phyloP scores from a whole-genome alignment of 257 asterid species.

The Solanum appendiculatum region DNA sequence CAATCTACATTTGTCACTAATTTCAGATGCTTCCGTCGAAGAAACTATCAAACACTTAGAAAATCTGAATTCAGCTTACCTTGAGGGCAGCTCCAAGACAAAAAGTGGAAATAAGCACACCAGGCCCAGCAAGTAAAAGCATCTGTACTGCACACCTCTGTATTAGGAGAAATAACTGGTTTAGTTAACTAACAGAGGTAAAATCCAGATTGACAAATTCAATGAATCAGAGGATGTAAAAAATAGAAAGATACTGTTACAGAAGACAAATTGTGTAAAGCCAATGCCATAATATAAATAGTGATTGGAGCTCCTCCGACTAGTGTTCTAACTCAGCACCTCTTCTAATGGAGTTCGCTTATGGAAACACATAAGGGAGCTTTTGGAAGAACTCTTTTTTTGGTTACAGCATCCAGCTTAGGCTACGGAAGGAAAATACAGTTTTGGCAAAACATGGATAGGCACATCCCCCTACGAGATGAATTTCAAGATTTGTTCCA shows the following conservation, averaged over 20 bases:
- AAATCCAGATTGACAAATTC: neutral
- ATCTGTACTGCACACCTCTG: slow-evolving; percentile 91
- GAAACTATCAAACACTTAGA: neutral
- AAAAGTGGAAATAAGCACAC: slow-evolving; percentile 88
- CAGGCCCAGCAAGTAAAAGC: slow-evolving; percentile 95
- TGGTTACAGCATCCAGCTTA: neutral
- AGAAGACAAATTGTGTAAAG: neutral
- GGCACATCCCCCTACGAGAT: neutral
- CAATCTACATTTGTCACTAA: slow-evolving; percentile 39
- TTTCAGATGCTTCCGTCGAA: slow-evolving; percentile 13
- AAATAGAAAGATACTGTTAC: neutral
- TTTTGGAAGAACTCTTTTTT: neutral
- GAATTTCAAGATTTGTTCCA: neutral
- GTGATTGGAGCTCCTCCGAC: neutral
- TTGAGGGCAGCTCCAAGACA: slow-evolving; percentile 72
- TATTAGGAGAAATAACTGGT: slow-evolving; percentile 2
- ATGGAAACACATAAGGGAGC: neutral
- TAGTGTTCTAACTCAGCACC: neutral
- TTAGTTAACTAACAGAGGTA: neutral
- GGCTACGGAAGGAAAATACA: neutral
- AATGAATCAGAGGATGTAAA: neutral
- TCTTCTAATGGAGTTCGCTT: neutral
- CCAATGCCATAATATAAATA: neutral
- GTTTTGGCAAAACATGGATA: neutral
- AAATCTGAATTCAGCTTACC: slow-evolving; percentile 43